A percentile compares a stretch with the other conserved stretches of the same genome.
phyloP scores from a whole-genome alignment of 2,329 filamentous ascomycete species.

The Botrytis squamosa region DNA sequence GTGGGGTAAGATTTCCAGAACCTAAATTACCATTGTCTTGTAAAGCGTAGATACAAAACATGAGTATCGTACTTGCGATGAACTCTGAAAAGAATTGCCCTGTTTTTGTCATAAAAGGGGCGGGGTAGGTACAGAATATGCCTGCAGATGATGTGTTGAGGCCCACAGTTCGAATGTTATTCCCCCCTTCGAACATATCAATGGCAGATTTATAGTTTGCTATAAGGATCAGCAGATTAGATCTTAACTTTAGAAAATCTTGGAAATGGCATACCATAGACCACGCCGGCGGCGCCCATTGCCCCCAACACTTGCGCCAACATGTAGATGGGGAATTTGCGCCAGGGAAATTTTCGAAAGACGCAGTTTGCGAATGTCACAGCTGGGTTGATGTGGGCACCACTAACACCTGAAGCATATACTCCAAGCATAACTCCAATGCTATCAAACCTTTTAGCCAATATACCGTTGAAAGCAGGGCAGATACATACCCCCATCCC shows the following conservation, averaged over 20 bases:
- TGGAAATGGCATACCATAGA: conserved; percentile 28
- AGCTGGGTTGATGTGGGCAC: conserved; percentile 68
- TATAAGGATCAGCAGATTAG: conserved; percentile 17
- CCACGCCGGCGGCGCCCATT: conserved; percentile 58
- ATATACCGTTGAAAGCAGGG: neutral
- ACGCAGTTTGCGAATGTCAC: conserved; percentile 63
- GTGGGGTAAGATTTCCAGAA: conserved; percentile 55
- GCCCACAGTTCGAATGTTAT: conserved; percentile 60
- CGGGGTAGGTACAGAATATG: conserved; percentile 72
- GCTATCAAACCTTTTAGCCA: conserved; percentile 39
- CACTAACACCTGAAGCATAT: conserved; percentile 62
- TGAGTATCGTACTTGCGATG: conserved; percentile 63
- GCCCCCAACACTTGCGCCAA: conserved; percentile 66
- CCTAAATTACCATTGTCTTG: conserved; percentile 55
- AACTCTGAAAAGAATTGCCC: conserved; percentile 73
- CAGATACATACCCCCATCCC: conserved; percentile 35
- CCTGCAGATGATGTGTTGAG: conserved; percentile 53
- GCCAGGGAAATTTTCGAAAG: conserved; percentile 67
- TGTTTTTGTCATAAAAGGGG: conserved; percentile 60
- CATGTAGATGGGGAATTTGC: conserved; percentile 65
- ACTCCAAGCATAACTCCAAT: conserved; percentile 71
- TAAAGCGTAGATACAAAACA: conserved; percentile 71
- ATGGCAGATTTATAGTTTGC: conserved; percentile 66
- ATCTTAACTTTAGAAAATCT: no score
- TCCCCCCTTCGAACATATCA: conserved; percentile 62